phyloP scores from a whole-genome alignment of 164 flowering plant species.

The Macadamia integrifolia region DNA sequence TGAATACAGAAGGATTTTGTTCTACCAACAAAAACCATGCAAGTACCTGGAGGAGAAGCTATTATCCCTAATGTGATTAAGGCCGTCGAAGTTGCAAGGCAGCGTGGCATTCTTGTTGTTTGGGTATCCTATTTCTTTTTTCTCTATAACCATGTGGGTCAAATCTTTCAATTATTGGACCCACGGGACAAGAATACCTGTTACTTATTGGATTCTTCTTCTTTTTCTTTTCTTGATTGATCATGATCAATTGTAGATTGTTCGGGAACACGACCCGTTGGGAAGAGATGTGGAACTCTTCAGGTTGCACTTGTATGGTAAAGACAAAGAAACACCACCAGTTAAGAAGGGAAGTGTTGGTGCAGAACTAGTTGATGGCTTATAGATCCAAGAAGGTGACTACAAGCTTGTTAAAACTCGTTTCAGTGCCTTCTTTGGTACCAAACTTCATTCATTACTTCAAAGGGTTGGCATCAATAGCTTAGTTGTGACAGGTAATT shows the following conservation, averaged over 20 bases:
- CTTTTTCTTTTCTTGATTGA: too few species aligned
- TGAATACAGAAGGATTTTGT: constrained; percentile 71
- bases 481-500: constrained; percentile 67
- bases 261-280: constrained; percentile 82
- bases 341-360: constrained; percentile 70
- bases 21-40: constrained; percentile 32
- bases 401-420: constrained; percentile 90
- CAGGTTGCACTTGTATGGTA: constrained; percentile 54
- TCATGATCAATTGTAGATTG: constrained; percentile 50
- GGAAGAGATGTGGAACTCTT: constrained; percentile 93
- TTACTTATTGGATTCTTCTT: background rate
- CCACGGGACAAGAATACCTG: too few species aligned
- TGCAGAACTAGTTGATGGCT: constrained; percentile 78
- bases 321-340: constrained; percentile 54
- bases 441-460: constrained; percentile 76
- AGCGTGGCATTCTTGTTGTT: constrained; percentile 53
- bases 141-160: too few species aligned
- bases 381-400: constrained; percentile 63
- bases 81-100: constrained; percentile 65
- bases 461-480: constrained; percentile 41
- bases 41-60: constrained; percentile 54
- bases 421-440: constrained; percentile 85
- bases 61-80: constrained; percentile 71
- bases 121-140: constrained; percentile 44
- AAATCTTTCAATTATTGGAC: too few species aligned